These are phyloP conservation scores for Rhizopus sp. DNA, from an alignment of 371 early-diverging fungal species.

Conservation along the genomic window DNA sequence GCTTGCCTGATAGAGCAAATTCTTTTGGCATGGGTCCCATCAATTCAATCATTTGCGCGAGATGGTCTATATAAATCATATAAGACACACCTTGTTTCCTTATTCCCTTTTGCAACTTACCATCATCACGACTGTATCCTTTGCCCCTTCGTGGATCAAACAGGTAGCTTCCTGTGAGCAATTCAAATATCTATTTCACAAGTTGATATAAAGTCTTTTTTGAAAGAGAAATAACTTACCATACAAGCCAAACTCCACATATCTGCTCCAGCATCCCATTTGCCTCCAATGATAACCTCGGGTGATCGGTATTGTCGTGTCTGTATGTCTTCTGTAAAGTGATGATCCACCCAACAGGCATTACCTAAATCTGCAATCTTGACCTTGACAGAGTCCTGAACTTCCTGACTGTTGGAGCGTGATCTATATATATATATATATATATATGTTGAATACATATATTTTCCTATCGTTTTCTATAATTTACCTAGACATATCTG, in stretches of 20 bases:
- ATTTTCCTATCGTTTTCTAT: too few relatives aligned
- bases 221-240: constrained; percentile 37
- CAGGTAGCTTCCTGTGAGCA: constrained; percentile 93
- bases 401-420: constrained; percentile 6
- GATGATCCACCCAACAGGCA: constrained; percentile 94
- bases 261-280: constrained; percentile 92
- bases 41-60: constrained; percentile 95
- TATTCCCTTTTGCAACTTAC: constrained; percentile 38
- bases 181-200: constrained; percentile 66
- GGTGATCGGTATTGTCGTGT: constrained; percentile 98
- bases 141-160: constrained; percentile 91
- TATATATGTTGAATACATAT: not conserved
- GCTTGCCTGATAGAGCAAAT: constrained; percentile 75
- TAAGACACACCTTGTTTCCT: not conserved
- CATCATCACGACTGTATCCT: constrained; percentile 89
- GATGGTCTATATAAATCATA: constrained; percentile 69
- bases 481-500: not conserved
- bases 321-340: constrained; percentile 96
- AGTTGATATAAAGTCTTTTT: not conserved
- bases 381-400: constrained; percentile 58
- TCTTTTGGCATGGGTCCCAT: constrained; percentile 81
- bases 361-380: constrained; percentile 98
- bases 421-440: too few relatives aligned
- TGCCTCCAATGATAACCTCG: constrained; percentile 95
- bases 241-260: constrained; percentile 98